These are phyloP conservation scores for Flaveria linearis DNA, from an alignment of 129 eudicot species.

Conservation along the genomic window DNA sequence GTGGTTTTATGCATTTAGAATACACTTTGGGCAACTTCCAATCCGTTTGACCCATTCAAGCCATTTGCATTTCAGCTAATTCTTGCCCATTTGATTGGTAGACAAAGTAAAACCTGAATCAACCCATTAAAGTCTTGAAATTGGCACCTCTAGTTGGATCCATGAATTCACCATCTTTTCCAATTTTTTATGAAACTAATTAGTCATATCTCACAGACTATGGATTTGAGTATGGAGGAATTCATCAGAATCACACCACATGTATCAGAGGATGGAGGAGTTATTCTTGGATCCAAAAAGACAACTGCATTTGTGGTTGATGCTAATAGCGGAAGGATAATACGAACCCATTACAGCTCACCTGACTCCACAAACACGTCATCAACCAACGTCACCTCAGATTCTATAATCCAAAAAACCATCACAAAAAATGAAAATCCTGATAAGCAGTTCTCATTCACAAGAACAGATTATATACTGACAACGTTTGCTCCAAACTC, in stretches of 20 bases:
- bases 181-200: constrained; percentile 2
- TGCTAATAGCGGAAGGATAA: constrained; percentile 66
- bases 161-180: constrained; percentile 15
- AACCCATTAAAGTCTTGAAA: background rate
- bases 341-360: constrained; percentile 50
- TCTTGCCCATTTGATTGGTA: background rate
- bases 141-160: constrained; percentile 15
- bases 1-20: background rate
- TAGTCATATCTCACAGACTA: constrained; percentile 45
- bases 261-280: constrained; percentile 78
- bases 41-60: background rate
- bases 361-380: constrained; percentile 35
- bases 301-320: constrained; percentile 75
- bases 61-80: background rate
- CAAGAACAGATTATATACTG: constrained; percentile 78
- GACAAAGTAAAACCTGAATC: background rate
- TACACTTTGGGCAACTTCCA: background rate
- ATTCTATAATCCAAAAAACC: constrained; percentile 17
- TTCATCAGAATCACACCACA: constrained; percentile 76
- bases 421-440: constrained; percentile 38
- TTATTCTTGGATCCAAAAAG: constrained; percentile 76
- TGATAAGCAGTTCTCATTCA: constrained; percentile 60
- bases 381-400: constrained; percentile 24
- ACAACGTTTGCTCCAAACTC: constrained; percentile 59
- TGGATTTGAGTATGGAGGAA: constrained; percentile 57